A percentile compares a stretch with the other conserved stretches of the same genome.
phyloP scores from a whole-genome alignment of 2,329 filamentous ascomycete genomes.

The Xylariaceae sp. region DNA sequence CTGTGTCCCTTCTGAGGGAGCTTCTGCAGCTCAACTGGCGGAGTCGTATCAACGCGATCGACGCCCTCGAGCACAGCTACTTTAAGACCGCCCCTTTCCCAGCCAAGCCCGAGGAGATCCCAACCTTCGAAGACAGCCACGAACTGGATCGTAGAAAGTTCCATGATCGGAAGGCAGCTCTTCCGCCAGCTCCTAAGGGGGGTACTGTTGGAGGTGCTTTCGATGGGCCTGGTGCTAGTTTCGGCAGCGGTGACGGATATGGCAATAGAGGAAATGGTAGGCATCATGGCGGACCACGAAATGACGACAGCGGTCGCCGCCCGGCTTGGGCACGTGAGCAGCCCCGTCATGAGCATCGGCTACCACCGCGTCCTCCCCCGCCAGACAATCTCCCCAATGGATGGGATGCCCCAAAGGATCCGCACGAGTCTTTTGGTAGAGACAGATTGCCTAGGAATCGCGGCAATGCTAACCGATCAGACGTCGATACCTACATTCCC shows the following conservation, averaged over 20 bases:
- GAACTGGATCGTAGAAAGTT: slow-evolving; percentile 93
- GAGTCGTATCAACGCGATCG: slow-evolving; percentile 83
- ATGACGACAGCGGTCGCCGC: slow-evolving; percentile 39
- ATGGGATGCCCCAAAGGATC: slow-evolving; percentile 35
- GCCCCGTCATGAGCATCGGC: slow-evolving; percentile 33
- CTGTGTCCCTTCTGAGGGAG: slow-evolving; percentile 74
- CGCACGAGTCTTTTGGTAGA: slow-evolving; percentile 38
- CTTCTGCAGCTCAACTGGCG: slow-evolving; percentile 86
- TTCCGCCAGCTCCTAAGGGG: slow-evolving; percentile 86
- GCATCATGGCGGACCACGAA: slow-evolving; percentile 30
- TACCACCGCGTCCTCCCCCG: slow-evolving; percentile 49
- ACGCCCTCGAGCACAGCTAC: slow-evolving; percentile 88
- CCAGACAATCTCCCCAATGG: slow-evolving; percentile 37
- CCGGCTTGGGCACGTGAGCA: slow-evolving; percentile 53
- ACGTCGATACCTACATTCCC: slow-evolving; percentile 49
- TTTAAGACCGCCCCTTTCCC: slow-evolving; percentile 77
- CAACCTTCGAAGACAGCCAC: slow-evolving; percentile 87
- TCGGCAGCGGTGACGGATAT: slow-evolving; percentile 48
- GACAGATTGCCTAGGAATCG: slow-evolving; percentile 33
- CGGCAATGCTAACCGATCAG: slow-evolving; percentile 31
- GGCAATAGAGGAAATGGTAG: slow-evolving; percentile 47
- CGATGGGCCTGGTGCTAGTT: slow-evolving; percentile 45
- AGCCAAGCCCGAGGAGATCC: slow-evolving; percentile 78
- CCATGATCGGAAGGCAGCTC: slow-evolving; percentile 74
- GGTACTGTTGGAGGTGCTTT: slow-evolving; percentile 73